Percentiles rank a stretch among this genome's conserved stretches.
Evolutionary conservation across 2,329 filamentous ascomycete species (phyloP).

Genomic region (Pestalotiopsis sp.): DNA sequence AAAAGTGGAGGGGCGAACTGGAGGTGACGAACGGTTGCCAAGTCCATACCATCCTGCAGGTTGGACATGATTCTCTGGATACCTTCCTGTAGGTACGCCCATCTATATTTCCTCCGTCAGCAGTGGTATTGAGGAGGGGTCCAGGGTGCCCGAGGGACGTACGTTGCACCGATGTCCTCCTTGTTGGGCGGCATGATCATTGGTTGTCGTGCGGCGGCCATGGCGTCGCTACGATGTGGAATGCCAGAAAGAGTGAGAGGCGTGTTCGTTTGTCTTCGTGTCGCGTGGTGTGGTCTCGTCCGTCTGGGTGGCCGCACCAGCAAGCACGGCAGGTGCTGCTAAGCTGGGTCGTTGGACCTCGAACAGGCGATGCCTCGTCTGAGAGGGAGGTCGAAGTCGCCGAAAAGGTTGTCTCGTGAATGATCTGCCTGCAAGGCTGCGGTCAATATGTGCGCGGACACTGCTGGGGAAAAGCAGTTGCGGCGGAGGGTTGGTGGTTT

Average conservation of each 20-base stretch:
- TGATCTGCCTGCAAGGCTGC: not conserved
- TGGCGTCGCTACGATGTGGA: not conserved
- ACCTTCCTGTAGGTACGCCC: conserved; percentile 85
- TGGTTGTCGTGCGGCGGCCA: not conserved
- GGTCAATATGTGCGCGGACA: not conserved
- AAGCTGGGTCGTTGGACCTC: not conserved
- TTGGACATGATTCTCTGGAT: conserved; percentile 94
- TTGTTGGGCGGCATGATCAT: conserved; percentile 12
- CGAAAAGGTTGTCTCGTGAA: not conserved
- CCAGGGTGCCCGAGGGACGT: not conserved
- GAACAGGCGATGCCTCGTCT: not conserved
- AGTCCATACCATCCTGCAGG: conserved; percentile 88
- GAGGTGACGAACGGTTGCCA: conserved; percentile 71
- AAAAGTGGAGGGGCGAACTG: too few relatives aligned
- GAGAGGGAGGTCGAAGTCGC: not conserved
- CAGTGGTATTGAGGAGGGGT: not conserved
- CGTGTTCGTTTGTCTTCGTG: not conserved
- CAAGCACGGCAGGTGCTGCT: not conserved
- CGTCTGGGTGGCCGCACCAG: not conserved
- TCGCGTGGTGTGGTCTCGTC: not conserved
- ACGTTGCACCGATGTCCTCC: conserved; percentile 14
- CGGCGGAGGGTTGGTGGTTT: not conserved
- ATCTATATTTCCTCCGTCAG: conserved; percentile 62
- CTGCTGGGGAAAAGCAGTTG: not conserved
- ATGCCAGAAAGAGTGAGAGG: not conserved